Percentiles rank a stretch among this genome's conserved stretches.
Conservation (phyloP, 306 rosid species). For the Vigna unguiculata region DNA sequence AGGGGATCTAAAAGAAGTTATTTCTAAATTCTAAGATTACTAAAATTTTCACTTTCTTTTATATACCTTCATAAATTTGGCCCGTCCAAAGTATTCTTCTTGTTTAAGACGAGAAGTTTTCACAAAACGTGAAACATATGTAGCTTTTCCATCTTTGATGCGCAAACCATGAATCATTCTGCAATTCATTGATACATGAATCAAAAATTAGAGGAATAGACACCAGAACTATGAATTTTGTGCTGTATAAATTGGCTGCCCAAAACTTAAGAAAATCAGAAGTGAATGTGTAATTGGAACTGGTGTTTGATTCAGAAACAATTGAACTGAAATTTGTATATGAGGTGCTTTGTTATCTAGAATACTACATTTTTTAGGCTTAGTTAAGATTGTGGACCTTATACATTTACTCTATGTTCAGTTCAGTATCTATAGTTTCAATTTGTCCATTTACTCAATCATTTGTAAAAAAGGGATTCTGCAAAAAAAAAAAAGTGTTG, state of each 20-base stretch:
- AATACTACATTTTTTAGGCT: not conserved
- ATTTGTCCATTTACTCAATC: no score
- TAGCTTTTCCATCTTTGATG: slow-evolving; percentile 91
- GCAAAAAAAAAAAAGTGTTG: not conserved
- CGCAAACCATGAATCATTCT: slow-evolving; percentile 98
- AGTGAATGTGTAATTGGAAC: slow-evolving; percentile 22
- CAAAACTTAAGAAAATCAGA: slow-evolving; percentile 13
- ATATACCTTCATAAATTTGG: slow-evolving; percentile 88
- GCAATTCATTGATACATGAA: slow-evolving; percentile 43
- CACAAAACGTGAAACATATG: slow-evolving; percentile 86
- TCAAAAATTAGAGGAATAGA: slow-evolving; percentile 18
- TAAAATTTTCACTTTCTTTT: slow-evolving; percentile 11
- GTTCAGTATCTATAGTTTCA: not conserved
- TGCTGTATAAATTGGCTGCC: not conserved
- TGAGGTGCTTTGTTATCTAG: not conserved
- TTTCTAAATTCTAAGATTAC: slow-evolving; percentile 12
- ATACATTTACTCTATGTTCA: not conserved
- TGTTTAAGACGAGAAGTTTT: slow-evolving; percentile 88
- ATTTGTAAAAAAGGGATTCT: not conserved
- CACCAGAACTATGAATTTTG: slow-evolving; percentile 21
- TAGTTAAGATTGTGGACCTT: not conserved
- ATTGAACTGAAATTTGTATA: not conserved
- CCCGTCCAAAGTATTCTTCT: slow-evolving; percentile 83
- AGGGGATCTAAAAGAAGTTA: slow-evolving; percentile 35
- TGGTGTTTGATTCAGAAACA: slow-evolving; percentile 16